Evolutionary conservation across 1,284 basidiomycete species (phyloP), one percentile per base, ranked within the genome.

Genomic region (Leccinum angustisporum): DNA sequence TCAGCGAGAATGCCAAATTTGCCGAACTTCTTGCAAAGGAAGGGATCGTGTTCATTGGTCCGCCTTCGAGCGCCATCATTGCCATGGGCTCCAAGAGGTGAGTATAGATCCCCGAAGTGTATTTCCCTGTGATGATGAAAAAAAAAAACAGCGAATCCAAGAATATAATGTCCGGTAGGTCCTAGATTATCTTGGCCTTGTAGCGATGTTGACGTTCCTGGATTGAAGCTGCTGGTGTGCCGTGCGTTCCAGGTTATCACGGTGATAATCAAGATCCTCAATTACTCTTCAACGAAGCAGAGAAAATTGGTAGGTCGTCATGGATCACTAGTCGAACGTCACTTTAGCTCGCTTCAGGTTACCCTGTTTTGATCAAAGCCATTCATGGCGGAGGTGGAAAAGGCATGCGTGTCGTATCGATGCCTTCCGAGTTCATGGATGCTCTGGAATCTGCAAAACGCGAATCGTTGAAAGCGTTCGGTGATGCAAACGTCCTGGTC

Each of bases 321-420:
- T 18, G 5, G 4, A n/a, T 7, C 11, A n/a, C 21, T 4, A 13
- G 40, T 31, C 11, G 10, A 55, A 38, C 16, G 10, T 21, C 13
- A 2, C 5, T 6, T 16, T 9, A 9, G 7, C 5, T 16, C 38
- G 36, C 8, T 40, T 40, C 55, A 88, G 87, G 87, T 16, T 98
- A 96, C 78, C 97, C 96, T 11, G 92, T 95, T 27, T 82, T 96
- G 63, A 97, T 97, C 79, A 97, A 97, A 75, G 95, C 95, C 30
- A 92, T 96, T 53, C 94, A 97, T 76, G 97, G 97, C 31, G 97
- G 96, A 58, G 96, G 97, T 61, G 96, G 97, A 16, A 95, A 97
- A 73, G 97, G 97, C 64, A 98, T 98, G 97, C 90, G 95, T 63
- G 89, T 90, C 30, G 96, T 97, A 6, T 81, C 83, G 30, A 79